These are phyloP conservation scores for Limnomonas spitsbergensis DNA, from an alignment of 139 green algal genomes.

Conservation along the genomic window DNA sequence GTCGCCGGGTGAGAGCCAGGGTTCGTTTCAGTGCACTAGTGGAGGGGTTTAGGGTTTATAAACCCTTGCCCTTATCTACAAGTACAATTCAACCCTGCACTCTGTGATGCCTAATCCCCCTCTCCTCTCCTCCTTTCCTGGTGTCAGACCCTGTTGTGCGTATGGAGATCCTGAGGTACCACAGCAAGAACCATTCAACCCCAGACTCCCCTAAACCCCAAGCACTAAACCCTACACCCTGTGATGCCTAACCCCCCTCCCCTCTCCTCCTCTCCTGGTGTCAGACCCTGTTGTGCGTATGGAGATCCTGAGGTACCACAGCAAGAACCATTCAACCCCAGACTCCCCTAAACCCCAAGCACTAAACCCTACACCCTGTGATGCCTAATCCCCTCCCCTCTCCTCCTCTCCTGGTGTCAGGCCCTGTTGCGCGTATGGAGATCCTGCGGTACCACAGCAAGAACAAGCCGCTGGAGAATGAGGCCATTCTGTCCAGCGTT, in stretches of 20 bases:
- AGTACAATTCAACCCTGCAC: too few species aligned
- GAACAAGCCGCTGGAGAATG: slow-evolving; percentile 43
- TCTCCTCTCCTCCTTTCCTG: too few species aligned
- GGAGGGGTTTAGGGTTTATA: too few species aligned
- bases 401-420: slow-evolving; percentile 19
- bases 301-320: slow-evolving; percentile 57
- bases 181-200: slow-evolving; percentile 45
- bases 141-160: slow-evolving; percentile 42
- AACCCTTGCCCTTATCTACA: too few species aligned
- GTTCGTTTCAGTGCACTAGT: too few species aligned
- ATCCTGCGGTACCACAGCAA: slow-evolving; percentile 53
- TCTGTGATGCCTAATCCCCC: too few species aligned
- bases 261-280: too few species aligned
- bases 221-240: too few species aligned
- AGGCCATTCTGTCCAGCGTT: slow-evolving; percentile 38
- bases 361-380: not conserved
- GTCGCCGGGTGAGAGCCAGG: slow-evolving; percentile 28
- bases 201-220: slow-evolving; percentile 26
- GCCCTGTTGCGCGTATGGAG: slow-evolving; percentile 41
- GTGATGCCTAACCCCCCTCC: too few species aligned
- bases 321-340: slow-evolving; percentile 37
- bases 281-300: slow-evolving; percentile 42
- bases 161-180: slow-evolving; percentile 55
- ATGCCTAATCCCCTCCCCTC: not conserved
- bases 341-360: slow-evolving; percentile 20